These are phyloP conservation scores for Olyra latifolia DNA, from an alignment of 176 grass and related monocot genomes.

Conservation along the genomic window DNA sequence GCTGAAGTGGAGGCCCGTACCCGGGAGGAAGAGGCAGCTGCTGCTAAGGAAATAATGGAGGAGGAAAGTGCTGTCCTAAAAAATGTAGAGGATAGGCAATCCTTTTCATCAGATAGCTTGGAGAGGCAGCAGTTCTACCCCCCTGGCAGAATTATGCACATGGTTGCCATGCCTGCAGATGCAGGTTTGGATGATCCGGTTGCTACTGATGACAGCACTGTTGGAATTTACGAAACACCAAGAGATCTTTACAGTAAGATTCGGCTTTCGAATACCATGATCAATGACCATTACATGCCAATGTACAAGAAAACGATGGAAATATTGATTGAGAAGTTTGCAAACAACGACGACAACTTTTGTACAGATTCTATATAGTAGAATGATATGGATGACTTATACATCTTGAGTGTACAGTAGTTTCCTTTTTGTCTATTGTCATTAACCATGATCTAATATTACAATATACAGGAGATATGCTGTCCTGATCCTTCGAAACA, in stretches of 20 bases:
- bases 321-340: constrained; percentile 88
- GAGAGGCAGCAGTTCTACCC: constrained; percentile 90
- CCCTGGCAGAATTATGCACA: constrained; percentile 94
- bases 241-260: constrained; percentile 91
- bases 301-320: constrained; percentile 99
- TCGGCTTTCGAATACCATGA: constrained; percentile 87
- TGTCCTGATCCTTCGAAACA: constrained; percentile 19
- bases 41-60: constrained; percentile 63
- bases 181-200: constrained; percentile 39
- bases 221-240: constrained; percentile 81
- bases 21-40: constrained; percentile 55
- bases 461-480: constrained; percentile 11
- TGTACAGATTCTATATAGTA: constrained; percentile 51
- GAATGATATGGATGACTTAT: constrained; percentile 33
- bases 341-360: constrained; percentile 58
- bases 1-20: constrained; percentile 55
- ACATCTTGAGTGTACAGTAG: constrained; percentile 41
- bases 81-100: constrained; percentile 52
- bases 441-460: constrained; percentile 31
- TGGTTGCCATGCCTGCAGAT: constrained; percentile 70
- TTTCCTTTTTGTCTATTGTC: constrained; percentile 1
- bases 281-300: constrained; percentile 99
- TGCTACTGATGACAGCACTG: constrained; percentile 48
- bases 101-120: constrained; percentile 49
- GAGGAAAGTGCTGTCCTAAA: constrained; percentile 55